phyloP scores from a whole-genome alignment of 2,329 filamentous ascomycete species.

The Bipolaris oryzae region DNA sequence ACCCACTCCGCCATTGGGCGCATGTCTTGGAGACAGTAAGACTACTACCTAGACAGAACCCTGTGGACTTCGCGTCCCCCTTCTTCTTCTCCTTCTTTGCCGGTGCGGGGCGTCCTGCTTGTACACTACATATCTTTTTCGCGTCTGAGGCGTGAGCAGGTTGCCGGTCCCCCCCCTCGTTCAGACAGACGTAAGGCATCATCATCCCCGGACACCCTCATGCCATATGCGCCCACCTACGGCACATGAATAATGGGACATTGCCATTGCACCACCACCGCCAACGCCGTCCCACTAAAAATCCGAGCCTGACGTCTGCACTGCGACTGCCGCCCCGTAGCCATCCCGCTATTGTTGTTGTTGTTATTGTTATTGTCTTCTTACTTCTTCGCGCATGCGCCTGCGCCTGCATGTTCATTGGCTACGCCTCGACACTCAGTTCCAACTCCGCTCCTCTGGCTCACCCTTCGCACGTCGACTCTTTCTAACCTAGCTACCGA shows the following conservation, averaged over 20 bases:
- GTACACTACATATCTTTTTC: neutral
- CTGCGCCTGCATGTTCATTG: slow-evolving; percentile 15
- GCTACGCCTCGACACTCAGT: neutral
- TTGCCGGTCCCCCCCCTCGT: neutral
- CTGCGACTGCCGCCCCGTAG: slow-evolving; percentile 1
- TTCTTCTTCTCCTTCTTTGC: neutral
- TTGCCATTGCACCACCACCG: slow-evolving; percentile 10
- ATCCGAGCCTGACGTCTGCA: slow-evolving; percentile 11
- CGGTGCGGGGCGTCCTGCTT: neutral
- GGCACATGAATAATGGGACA: slow-evolving; percentile 18
- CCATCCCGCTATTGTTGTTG: slow-evolving; percentile 7
- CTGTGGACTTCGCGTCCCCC: neutral
- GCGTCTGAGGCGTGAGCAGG: neutral
- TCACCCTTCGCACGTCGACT: slow-evolving; percentile 1
- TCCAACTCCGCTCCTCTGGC: slow-evolving; percentile 5
- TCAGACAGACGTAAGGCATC: neutral
- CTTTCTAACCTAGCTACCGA: neutral
- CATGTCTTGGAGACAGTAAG: neutral
- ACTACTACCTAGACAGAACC: too few relatives aligned
- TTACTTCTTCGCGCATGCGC: slow-evolving; percentile 15
- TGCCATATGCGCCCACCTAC: slow-evolving; percentile 11
- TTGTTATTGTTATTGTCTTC: slow-evolving; percentile 10
- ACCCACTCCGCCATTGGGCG: slow-evolving; percentile 1
- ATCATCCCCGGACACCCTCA: neutral
- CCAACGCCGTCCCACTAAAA: slow-evolving; percentile 8